Conservation (phyloP, 2,329 filamentous ascomycete genomes). For the Cercospora citrullina region DNA sequence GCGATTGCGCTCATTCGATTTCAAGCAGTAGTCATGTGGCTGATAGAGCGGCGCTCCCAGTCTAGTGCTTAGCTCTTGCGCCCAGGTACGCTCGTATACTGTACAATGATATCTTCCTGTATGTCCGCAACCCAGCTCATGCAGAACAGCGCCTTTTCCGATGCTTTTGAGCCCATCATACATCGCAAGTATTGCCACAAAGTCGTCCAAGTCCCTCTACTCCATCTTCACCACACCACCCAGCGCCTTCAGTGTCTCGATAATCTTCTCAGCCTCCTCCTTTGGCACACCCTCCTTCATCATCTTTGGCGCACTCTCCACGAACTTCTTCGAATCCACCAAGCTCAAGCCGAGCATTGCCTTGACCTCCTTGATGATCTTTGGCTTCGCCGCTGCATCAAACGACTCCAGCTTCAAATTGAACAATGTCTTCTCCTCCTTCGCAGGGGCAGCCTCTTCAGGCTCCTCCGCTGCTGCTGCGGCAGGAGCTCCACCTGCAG, state of each 20-base stretch:
- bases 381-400: conserved; percentile 86
- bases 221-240: conserved; percentile 91
- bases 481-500: conserved; percentile 60
- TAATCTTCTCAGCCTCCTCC: conserved; percentile 98
- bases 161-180: conserved; percentile 15
- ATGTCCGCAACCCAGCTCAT: conserved; percentile 3
- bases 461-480: conserved; percentile 66
- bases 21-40: background rate
- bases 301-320: conserved; percentile 94
- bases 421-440: conserved; percentile 94
- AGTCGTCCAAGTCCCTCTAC: conserved; percentile 43
- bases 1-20: background rate
- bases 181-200: background rate
- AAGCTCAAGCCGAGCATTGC: conserved; percentile 88
- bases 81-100: conserved; percentile 11
- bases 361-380: conserved; percentile 99
- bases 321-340: conserved; percentile 99
- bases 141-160: conserved; percentile 11
- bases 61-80: background rate
- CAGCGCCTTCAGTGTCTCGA: conserved; percentile 88
- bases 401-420: conserved; percentile 91
- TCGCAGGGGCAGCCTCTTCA: conserved; percentile 83
- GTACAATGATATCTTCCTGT: conserved; percentile 19
- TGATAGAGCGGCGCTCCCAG: background rate
- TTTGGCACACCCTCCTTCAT: conserved; percentile 99